These are phyloP conservation scores for Artemisia annua DNA, from an alignment of 129 eudicot species.

Conservation along the genomic window DNA sequence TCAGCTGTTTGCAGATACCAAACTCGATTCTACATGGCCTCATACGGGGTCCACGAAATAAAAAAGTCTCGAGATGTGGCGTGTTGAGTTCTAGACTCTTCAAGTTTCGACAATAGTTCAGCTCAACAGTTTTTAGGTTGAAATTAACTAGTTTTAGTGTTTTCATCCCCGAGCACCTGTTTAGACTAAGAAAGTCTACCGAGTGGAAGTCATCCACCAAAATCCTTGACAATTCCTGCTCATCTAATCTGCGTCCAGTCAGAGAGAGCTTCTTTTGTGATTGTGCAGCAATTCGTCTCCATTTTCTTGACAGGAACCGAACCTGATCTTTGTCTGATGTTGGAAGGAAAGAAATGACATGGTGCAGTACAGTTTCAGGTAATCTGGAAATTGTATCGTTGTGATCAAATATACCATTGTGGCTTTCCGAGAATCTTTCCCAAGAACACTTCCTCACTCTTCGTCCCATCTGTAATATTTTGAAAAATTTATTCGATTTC, in stretches of 20 bases:
- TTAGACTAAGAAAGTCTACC: slow-evolving; percentile 16
- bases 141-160: slow-evolving; percentile 9
- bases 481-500: not conserved
- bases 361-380: too few species aligned
- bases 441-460: slow-evolving; percentile 2
- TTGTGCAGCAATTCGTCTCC: too few species aligned
- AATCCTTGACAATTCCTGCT: too few species aligned
- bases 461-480: not conserved
- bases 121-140: not conserved
- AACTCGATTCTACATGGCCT: slow-evolving; percentile 18
- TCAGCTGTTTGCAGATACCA: slow-evolving; percentile 2
- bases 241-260: not conserved
- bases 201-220: slow-evolving; percentile 6
- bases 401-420: not conserved
- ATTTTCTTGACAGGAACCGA: too few species aligned
- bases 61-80: slow-evolving; percentile 19
- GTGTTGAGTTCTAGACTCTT: slow-evolving; percentile 9
- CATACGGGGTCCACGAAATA: not conserved
- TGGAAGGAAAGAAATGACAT: too few species aligned
- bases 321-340: too few species aligned
- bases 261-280: not conserved
- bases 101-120: slow-evolving; percentile 18
- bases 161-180: slow-evolving; percentile 10
- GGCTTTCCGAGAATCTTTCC: slow-evolving; percentile 14
- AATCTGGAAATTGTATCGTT: too few species aligned